These are phyloP conservation scores for Oldenlandia corymbosa DNA, from an alignment of 257 asterid species.

Conservation along the genomic window DNA sequence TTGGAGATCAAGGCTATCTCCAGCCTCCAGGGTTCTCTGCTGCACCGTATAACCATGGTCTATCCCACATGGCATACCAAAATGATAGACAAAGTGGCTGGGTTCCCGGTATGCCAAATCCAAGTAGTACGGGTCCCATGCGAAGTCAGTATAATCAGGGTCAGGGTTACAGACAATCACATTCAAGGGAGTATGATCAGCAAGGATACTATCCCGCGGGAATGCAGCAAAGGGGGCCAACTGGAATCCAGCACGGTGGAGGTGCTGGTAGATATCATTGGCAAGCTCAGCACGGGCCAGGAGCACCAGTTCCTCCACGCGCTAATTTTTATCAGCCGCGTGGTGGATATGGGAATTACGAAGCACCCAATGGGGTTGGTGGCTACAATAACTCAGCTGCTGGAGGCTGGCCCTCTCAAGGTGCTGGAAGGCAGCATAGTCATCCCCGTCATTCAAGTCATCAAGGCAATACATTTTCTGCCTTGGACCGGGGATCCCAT, in stretches of 20 bases:
- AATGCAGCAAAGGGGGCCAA: slow-evolving; percentile 20
- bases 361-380: slow-evolving; percentile 35
- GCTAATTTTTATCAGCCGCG: slow-evolving; percentile 34
- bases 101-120: slow-evolving; percentile 24
- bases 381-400: slow-evolving; percentile 23
- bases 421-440: slow-evolving; percentile 42
- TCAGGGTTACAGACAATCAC: slow-evolving; percentile 43
- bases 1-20: slow-evolving; percentile 29
- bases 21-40: slow-evolving; percentile 34
- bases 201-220: slow-evolving; percentile 45
- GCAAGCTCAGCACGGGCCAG: slow-evolving; percentile 28
- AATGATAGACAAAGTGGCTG: slow-evolving; percentile 33
- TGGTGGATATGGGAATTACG: slow-evolving; percentile 37
- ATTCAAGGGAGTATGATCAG: slow-evolving; percentile 33
- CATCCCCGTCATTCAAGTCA: slow-evolving; percentile 39
- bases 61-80: slow-evolving; percentile 25
- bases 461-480: slow-evolving; percentile 52
- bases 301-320: slow-evolving; percentile 29
- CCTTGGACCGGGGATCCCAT: slow-evolving; percentile 51
- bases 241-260: slow-evolving; percentile 14
- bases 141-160: slow-evolving; percentile 37
- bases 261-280: slow-evolving; percentile 39
- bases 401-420: slow-evolving; percentile 33
- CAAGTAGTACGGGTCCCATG: slow-evolving; percentile 21
- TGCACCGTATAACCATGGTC: slow-evolving; percentile 28